Evolutionary conservation across 116 monocot species (phyloP).

Genomic region (Posidonia oceanica): DNA sequence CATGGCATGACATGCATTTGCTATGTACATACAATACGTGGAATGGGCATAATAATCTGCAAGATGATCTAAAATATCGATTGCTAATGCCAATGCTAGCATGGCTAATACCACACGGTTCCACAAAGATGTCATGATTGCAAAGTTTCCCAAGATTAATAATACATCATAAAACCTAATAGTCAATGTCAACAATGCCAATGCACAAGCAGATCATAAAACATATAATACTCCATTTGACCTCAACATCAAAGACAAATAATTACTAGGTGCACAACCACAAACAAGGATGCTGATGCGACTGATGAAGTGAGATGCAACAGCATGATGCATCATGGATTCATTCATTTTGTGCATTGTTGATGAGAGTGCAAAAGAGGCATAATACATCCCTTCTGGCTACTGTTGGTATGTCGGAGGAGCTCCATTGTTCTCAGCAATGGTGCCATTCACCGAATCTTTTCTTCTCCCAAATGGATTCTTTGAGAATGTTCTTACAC

Average conservation of each 20-base stretch:
- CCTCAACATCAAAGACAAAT: constrained; percentile 21
- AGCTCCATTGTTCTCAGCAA: constrained; percentile 43
- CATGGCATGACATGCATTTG: background rate
- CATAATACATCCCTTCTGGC: constrained; percentile 41
- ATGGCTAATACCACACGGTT: background rate
- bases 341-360: constrained; percentile 22
- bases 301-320: constrained; percentile 50
- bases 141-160: background rate
- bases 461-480: constrained; percentile 97
- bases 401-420: constrained; percentile 27
- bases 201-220: constrained; percentile 34
- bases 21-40: background rate
- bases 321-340: constrained; percentile 40
- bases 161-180: constrained; percentile 4
- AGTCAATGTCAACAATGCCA: constrained; percentile 25
- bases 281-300: constrained; percentile 43
- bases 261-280: constrained; percentile 36
- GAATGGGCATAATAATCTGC: background rate
- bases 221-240: constrained; percentile 1
- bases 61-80: background rate
- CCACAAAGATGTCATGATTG: background rate
- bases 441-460: constrained; percentile 36
- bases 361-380: constrained; percentile 18
- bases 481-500: constrained; percentile 50
- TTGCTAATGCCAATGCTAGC: constrained; percentile 6